These are phyloP conservation scores for Aureobasidium namibiae DNA, from an alignment of 2,329 filamentous ascomycete species.

Conservation along the genomic window DNA sequence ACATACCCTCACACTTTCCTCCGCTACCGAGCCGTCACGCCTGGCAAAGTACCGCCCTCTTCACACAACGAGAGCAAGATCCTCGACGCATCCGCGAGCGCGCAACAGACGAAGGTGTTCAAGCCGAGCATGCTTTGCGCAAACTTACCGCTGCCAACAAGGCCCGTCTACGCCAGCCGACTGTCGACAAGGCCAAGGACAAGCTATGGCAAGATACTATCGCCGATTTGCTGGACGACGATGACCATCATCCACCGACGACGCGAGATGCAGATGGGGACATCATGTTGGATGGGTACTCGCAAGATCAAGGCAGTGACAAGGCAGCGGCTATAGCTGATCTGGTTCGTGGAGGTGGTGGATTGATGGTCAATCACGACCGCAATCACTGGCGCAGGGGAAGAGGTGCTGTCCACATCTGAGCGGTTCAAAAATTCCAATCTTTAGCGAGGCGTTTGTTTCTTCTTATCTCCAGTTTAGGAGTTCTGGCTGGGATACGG, in stretches of 20 bases:
- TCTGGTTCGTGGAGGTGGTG: conserved; percentile 27
- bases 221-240: conserved; percentile 37
- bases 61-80: conserved; percentile 50
- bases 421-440: background rate
- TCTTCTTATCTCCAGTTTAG: background rate
- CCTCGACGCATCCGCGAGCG: conserved; percentile 51
- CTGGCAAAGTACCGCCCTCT: conserved; percentile 53
- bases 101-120: conserved; percentile 56
- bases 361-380: conserved; percentile 51
- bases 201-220: conserved; percentile 50
- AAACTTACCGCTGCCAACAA: conserved; percentile 43
- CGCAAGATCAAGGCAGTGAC: conserved; percentile 18
- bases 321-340: conserved; percentile 22
- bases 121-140: conserved; percentile 57
- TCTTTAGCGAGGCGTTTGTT: conserved; percentile 34
- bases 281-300: conserved; percentile 21
- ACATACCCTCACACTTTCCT: conserved; percentile 55
- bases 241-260: conserved; percentile 14
- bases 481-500: background rate
- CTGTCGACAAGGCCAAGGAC: conserved; percentile 30
- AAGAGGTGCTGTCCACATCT: conserved; percentile 15
- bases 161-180: conserved; percentile 1
- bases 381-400: conserved; percentile 49
- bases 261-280: conserved; percentile 23
- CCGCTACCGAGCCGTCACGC: conserved; percentile 56